These are phyloP conservation scores for Phylloporus arenicola DNA, from an alignment of 768 basidiomycete species.

Conservation along the genomic window DNA sequence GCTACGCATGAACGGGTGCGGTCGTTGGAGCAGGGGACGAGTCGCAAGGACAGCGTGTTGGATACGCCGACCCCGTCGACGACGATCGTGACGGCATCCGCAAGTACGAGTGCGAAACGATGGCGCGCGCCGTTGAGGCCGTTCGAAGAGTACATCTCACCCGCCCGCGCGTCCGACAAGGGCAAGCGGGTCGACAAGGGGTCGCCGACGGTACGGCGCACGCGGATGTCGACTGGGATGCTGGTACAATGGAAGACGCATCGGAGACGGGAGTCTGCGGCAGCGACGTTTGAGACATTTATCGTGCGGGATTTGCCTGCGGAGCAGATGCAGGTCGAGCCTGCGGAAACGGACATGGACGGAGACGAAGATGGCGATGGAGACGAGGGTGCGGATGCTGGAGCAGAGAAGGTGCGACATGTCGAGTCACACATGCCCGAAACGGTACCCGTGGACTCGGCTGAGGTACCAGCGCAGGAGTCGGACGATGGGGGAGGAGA, in stretches of 20 bases:
- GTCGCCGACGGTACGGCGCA: neutral
- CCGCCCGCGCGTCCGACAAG: neutral
- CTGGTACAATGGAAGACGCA: neutral
- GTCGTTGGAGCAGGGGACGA: no score
- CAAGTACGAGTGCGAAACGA: neutral
- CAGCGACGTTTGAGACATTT: constrained; percentile 14
- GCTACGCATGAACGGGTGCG: no score
- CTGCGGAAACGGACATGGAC: neutral
- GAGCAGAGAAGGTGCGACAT: neutral
- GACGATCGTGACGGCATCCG: no score
- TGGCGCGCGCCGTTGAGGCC: constrained; percentile 7
- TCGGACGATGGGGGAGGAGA: neutral
- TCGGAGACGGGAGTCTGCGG: constrained; percentile 9
- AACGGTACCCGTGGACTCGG: neutral
- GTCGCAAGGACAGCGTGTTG: no score
- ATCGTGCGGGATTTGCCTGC: constrained; percentile 10
- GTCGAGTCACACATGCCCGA: neutral
- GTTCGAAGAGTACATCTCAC: constrained; percentile 24
- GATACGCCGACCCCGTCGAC: no score
- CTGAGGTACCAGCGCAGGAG: neutral
- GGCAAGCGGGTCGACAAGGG: neutral
- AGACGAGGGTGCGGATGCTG: neutral
- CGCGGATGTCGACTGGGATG: neutral
- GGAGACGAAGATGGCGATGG: no score
- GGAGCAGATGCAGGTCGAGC: neutral